phyloP scores from a whole-genome alignment of 169 alveolate genomes.

The Plasmodium cynomolgi region DNA sequence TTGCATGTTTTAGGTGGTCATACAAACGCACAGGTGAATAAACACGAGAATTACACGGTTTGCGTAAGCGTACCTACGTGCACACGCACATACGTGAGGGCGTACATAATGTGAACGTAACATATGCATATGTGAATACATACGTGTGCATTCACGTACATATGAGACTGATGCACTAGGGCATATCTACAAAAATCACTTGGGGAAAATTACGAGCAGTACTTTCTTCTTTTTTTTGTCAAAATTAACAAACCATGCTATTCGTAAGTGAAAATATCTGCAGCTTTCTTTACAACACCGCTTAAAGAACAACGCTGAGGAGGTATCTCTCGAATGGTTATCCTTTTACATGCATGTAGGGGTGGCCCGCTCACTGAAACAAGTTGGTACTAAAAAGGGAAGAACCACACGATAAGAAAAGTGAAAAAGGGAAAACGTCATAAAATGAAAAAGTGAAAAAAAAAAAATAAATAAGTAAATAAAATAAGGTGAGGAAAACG shows the following conservation, averaged over 20 bases:
- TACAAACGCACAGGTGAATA: conserved; percentile 1
- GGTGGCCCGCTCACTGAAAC: neutral
- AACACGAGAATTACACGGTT: neutral
- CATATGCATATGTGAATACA: neutral
- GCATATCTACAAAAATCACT: neutral
- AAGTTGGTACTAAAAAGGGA: neutral
- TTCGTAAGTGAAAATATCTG: neutral
- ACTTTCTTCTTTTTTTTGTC: neutral
- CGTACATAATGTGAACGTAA: neutral
- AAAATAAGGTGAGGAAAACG: neutral
- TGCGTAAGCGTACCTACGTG: neutral
- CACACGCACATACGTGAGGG: conserved; percentile 1
- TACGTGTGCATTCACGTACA: neutral
- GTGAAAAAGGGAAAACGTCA: neutral
- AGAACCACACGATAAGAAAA: neutral
- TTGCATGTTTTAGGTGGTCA: conserved; percentile 1
- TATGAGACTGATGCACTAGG: neutral
- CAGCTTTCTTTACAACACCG: neutral
- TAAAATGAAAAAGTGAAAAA: neutral
- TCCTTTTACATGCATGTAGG: neutral
- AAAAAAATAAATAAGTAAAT: neutral
- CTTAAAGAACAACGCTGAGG: neutral
- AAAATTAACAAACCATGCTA: neutral
- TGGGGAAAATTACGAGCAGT: neutral
- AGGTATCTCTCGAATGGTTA: neutral